Evolutionary conservation across 2,329 filamentous ascomycete genomes (phyloP), one percentile per base, ranked within the genome.

Genomic region (Colletotrichum lini): DNA sequence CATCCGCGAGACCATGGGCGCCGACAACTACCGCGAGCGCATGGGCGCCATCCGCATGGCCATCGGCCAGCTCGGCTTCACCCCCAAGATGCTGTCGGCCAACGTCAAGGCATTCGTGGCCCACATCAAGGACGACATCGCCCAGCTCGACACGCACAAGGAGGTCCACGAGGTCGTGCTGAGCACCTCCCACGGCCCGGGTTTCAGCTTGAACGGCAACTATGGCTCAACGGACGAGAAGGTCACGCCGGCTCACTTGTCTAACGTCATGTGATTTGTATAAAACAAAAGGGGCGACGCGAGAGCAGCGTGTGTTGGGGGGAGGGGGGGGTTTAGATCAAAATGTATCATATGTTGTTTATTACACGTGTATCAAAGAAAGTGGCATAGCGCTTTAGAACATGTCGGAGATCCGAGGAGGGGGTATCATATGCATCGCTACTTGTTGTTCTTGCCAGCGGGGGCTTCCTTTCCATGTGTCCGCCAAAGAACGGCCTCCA

Each of bases 61-160:
- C n/a, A 89, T 99, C 73, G 96, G 96, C 6, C 95, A 98, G 83
- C 83, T 99, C 79, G 93, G 90, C 1, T 97, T 97, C 83, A 94
- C 94, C 8, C 95, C 96, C 3, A 91, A 96, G 77, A 91, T 96
- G 87, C 83, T 99, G 83, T 90, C 92, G 79, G 90, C 90, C 74
- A 99, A 99, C 80, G 88, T 99, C 80, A 93, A 92, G 82, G 85
- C 90, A 30, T 90, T 98, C 73, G 86, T 98, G 77, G 88, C 88
- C 26, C 87, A 91, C 77, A 80, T 98, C 75, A 97, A 94, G 89
- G 84, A 86, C 18, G 85, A 94, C 74, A 86, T 98, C 63, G 92
- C 91, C 74, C 85, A 86, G 68, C 58, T 74, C 42, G 72, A 74
- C 16, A 78, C 82, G 70, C 81, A 84, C 60, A 84, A 83, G 76